A percentile compares a stretch with the other conserved stretches of the same genome.
phyloP scores from a whole-genome alignment of 371 early-diverging fungal genomes.

The Rhizopus arrhizus region DNA sequence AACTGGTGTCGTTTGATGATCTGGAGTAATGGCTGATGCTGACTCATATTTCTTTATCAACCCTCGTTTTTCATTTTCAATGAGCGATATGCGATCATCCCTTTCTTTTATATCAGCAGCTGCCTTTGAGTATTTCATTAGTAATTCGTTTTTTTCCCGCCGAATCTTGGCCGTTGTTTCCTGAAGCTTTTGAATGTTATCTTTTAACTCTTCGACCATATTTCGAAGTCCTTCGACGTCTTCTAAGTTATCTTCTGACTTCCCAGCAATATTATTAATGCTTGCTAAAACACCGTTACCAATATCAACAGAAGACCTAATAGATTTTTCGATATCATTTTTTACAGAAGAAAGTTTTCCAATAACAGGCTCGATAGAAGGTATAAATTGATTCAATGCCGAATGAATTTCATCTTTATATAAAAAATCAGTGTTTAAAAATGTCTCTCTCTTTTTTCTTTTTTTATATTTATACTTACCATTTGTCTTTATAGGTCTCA shows the following conservation, averaged over 20 bases:
- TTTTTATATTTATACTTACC: constrained; percentile 24
- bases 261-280: background rate
- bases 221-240: constrained; percentile 47
- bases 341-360: constrained; percentile 41
- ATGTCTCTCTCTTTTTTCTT: background rate
- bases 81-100: constrained; percentile 28
- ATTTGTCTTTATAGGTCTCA: constrained; percentile 27
- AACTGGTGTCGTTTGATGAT: constrained; percentile 3
- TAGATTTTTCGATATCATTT: background rate
- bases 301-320: constrained; percentile 2
- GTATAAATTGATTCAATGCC: constrained; percentile 37
- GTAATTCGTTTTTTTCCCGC: constrained; percentile 49
- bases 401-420: constrained; percentile 41
- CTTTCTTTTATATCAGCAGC: constrained; percentile 43
- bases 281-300: background rate
- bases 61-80: constrained; percentile 19
- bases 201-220: constrained; percentile 49
- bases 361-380: constrained; percentile 57
- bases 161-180: constrained; percentile 46
- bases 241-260: constrained; percentile 21
- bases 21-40: background rate
- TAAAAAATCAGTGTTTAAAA: background rate
- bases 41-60: background rate
- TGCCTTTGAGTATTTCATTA: constrained; percentile 47
- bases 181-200: constrained; percentile 33